Percentiles rank a stretch among this genome's conserved stretches.
These are phyloP conservation scores for Colletotrichum sp. DNA, from an alignment of 2,329 filamentous ascomycete genomes.

Conservation along the genomic window DNA sequence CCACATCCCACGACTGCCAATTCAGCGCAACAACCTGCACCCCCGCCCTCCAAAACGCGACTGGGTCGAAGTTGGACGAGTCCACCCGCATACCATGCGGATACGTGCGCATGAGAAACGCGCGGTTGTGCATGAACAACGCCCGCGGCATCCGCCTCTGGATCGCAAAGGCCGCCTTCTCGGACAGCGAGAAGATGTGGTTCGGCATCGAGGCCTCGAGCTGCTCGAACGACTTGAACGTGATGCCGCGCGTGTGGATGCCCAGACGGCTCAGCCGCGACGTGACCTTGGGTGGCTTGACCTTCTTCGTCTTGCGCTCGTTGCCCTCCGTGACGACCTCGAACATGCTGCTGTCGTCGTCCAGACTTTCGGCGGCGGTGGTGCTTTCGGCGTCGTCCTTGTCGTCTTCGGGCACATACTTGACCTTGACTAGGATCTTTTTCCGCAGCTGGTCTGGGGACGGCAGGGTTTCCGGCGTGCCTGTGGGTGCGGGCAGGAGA, in stretches of 20 bases:
- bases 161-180: slow-evolving; percentile 67
- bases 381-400: slow-evolving; percentile 39
- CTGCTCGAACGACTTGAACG: slow-evolving; percentile 79
- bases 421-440: slow-evolving; percentile 87
- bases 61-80: slow-evolving; percentile 87
- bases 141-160: slow-evolving; percentile 51
- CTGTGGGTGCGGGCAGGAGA: slow-evolving; percentile 63
- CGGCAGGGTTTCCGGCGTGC: slow-evolving; percentile 61
- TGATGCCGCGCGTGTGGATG: slow-evolving; percentile 82
- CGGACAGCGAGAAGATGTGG: slow-evolving; percentile 72
- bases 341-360: slow-evolving; percentile 38
- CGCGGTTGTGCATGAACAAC: slow-evolving; percentile 82
- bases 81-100: slow-evolving; percentile 81
- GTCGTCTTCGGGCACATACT: slow-evolving; percentile 59
- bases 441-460: slow-evolving; percentile 71
- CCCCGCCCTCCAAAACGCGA: slow-evolving; percentile 84
- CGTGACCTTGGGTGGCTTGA: slow-evolving; percentile 69
- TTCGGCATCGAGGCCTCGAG: slow-evolving; percentile 70
- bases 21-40: slow-evolving; percentile 92
- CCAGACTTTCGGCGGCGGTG: slow-evolving; percentile 34
- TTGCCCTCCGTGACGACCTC: background rate
- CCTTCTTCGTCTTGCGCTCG: background rate
- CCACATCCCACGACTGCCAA: slow-evolving; percentile 90
- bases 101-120: slow-evolving; percentile 86
- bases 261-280: slow-evolving; percentile 77